A percentile compares a stretch with the other conserved stretches of the same genome.
phyloP scores from a whole-genome alignment of 108 stramenopile species.

The Nitzschia sp. region DNA sequence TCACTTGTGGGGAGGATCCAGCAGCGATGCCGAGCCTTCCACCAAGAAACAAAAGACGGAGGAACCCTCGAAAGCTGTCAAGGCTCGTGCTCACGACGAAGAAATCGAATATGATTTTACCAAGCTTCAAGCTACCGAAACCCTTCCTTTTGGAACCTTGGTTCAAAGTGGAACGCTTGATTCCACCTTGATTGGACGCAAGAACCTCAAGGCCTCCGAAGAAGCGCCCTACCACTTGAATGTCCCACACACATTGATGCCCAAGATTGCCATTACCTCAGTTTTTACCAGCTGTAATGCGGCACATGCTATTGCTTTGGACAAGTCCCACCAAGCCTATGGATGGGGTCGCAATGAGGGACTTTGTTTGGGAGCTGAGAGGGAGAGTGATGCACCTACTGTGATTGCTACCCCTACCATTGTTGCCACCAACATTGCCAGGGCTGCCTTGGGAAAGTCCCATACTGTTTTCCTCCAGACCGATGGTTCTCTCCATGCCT shows the following conservation, averaged over 20 bases:
- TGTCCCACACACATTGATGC: slow-evolving; percentile 60
- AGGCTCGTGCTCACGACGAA: slow-evolving; percentile 6
- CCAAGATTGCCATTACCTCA: slow-evolving; percentile 32
- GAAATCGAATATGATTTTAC: slow-evolving; percentile 36
- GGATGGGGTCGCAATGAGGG: slow-evolving; percentile 80
- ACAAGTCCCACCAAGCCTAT: slow-evolving; percentile 55
- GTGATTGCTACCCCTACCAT: slow-evolving; percentile 34
- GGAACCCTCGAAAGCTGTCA: neutral
- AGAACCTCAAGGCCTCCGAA: slow-evolving; percentile 29
- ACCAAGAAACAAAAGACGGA: slow-evolving; percentile 29
- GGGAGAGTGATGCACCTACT: slow-evolving; percentile 13
- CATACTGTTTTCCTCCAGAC: slow-evolving; percentile 58
- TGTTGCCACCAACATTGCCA: slow-evolving; percentile 41
- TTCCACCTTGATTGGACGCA: slow-evolving; percentile 53
- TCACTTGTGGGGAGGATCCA: slow-evolving; percentile 7
- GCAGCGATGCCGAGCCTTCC: slow-evolving; percentile 19
- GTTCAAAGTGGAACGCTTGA: slow-evolving; percentile 86
- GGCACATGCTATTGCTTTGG: slow-evolving; percentile 74
- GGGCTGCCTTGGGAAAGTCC: slow-evolving; percentile 79
- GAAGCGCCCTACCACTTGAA: slow-evolving; percentile 41
- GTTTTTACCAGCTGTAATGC: slow-evolving; percentile 66
- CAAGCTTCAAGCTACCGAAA: slow-evolving; percentile 14
- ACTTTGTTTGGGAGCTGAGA: slow-evolving; percentile 15
- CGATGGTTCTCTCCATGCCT: slow-evolving; percentile 57
- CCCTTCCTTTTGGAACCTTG: slow-evolving; percentile 46